A percentile compares a stretch with the other conserved stretches of the same genome.
phyloP scores from a whole-genome alignment of 352 stramenopile species.

The Pythium aquatile region DNA sequence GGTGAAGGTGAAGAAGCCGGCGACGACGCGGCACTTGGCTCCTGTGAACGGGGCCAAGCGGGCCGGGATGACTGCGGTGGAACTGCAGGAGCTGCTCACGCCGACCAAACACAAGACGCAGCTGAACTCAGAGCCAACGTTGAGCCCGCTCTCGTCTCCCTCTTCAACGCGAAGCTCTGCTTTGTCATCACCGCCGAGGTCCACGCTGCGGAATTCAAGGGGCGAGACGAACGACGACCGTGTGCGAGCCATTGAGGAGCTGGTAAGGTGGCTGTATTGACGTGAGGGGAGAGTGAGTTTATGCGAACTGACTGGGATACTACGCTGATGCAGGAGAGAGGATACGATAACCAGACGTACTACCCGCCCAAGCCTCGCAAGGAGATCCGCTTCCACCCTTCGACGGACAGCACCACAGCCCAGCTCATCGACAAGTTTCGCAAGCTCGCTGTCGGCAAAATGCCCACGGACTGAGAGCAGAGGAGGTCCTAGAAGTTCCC shows the following conservation, averaged over 20 bases:
- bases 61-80: constrained; percentile 69
- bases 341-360: constrained; percentile 54
- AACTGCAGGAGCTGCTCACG: constrained; percentile 53
- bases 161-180: constrained; percentile 4
- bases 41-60: constrained; percentile 28
- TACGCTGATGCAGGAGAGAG: constrained; percentile 33
- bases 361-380: constrained; percentile 48
- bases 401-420: constrained; percentile 56
- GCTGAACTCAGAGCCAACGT: background rate
- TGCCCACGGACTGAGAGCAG: constrained; percentile 19
- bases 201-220: constrained; percentile 4
- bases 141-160: background rate
- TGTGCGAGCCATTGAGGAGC: background rate
- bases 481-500: no score
- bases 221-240: background rate
- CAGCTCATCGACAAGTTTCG: constrained; percentile 82
- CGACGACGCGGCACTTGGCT: constrained; percentile 17
- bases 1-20: constrained; percentile 22
- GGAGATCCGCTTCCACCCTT: constrained; percentile 46
- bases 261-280: background rate
- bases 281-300: background rate
- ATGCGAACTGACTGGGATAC: background rate
- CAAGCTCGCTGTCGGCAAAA: constrained; percentile 73
- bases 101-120: constrained; percentile 29
- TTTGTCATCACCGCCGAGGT: constrained; percentile 6